These are phyloP conservation scores for Amaranthus cruentus DNA, from an alignment of 148 eudicot genomes.

Conservation along the genomic window DNA sequence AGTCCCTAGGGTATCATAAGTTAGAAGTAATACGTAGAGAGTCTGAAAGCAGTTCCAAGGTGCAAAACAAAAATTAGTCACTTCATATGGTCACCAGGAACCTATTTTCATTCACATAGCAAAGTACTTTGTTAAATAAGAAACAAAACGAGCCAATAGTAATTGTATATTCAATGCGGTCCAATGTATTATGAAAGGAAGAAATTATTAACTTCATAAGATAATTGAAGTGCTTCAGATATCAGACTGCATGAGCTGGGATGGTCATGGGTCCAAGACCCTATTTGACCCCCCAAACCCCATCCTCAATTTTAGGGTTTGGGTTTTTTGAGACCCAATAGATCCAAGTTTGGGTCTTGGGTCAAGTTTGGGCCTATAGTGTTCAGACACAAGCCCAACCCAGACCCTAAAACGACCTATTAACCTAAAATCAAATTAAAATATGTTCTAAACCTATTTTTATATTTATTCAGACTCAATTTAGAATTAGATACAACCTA, in stretches of 20 bases:
- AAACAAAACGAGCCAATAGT: background rate
- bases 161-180: background rate
- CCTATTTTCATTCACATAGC: background rate
- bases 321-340: too few relatives aligned
- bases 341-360: too few relatives aligned
- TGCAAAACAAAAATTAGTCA: constrained; percentile 8
- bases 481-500: too few relatives aligned
- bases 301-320: too few relatives aligned
- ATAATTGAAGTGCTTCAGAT: background rate
- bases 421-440: too few relatives aligned
- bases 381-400: too few relatives aligned
- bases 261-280: too few relatives aligned
- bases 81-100: background rate
- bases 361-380: too few relatives aligned
- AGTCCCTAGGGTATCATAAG: constrained; percentile 33
- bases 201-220: background rate
- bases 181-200: background rate
- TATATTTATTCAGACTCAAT: too few relatives aligned
- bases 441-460: too few relatives aligned
- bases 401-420: too few relatives aligned
- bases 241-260: background rate
- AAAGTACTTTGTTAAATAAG: background rate
- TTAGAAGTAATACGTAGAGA: constrained; percentile 15
- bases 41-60: constrained; percentile 4
- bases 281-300: too few relatives aligned